phyloP scores from a whole-genome alignment of 148 eudicot genomes.

The Agrostemma githago region DNA sequence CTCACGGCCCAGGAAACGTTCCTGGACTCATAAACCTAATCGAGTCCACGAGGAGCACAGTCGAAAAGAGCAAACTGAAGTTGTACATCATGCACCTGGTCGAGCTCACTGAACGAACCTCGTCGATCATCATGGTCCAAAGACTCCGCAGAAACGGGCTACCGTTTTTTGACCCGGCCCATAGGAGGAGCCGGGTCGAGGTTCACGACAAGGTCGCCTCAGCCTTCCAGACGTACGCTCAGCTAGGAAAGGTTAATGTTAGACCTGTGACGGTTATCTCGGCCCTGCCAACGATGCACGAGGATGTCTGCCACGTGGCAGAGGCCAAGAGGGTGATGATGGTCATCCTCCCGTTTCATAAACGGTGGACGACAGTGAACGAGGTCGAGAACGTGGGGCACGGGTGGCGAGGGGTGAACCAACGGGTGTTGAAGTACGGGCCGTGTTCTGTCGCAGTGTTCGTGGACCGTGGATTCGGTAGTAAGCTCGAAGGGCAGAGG shows the following conservation, averaged over 20 bases:
- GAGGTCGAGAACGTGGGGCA: slow-evolving; percentile 47
- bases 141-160: slow-evolving; percentile 48
- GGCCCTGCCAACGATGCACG: slow-evolving; percentile 49
- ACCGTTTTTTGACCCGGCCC: slow-evolving; percentile 32
- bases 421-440: slow-evolving; percentile 48
- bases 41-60: slow-evolving; percentile 42
- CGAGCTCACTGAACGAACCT: slow-evolving; percentile 53
- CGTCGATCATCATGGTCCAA: slow-evolving; percentile 63
- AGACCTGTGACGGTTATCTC: slow-evolving; percentile 56
- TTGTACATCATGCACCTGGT: slow-evolving; percentile 58
- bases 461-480: slow-evolving; percentile 66
- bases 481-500: slow-evolving; percentile 23
- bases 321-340: slow-evolving; percentile 45
- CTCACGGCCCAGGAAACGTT: slow-evolving; percentile 45
- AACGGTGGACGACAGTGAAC: slow-evolving; percentile 45
- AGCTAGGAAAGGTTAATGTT: slow-evolving; percentile 49
- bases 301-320: slow-evolving; percentile 56
- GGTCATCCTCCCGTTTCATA: slow-evolving; percentile 64
- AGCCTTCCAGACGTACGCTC: slow-evolving; percentile 62
- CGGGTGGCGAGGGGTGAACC: slow-evolving; percentile 47
- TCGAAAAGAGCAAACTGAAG: slow-evolving; percentile 27
- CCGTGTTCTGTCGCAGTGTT: slow-evolving; percentile 63
- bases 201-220: slow-evolving; percentile 33
- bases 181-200: slow-evolving; percentile 19
- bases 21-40: slow-evolving; percentile 44